A percentile compares a stretch with the other conserved stretches of the same genome.
Conservation (phyloP, 2,329 filamentous ascomycete species). For the Tympanopsis confertula region DNA sequence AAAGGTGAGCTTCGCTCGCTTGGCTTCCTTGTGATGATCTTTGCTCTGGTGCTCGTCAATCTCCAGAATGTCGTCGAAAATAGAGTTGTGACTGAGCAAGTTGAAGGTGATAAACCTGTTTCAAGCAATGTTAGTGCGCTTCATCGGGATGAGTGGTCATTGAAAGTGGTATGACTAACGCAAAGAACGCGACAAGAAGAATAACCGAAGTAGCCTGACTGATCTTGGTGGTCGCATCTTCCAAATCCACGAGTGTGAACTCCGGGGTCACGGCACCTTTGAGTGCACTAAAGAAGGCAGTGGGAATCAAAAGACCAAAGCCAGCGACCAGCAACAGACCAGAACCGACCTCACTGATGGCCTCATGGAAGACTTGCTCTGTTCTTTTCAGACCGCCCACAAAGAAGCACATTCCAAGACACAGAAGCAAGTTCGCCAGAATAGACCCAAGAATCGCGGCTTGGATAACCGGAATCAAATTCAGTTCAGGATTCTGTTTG, state of each 20-base stretch:
- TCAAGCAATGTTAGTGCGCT: not conserved
- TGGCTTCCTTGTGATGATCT: slow-evolving; percentile 42
- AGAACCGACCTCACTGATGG: slow-evolving; percentile 57
- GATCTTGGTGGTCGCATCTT: slow-evolving; percentile 38
- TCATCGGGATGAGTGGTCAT: not conserved
- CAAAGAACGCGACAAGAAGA: slow-evolving; percentile 44
- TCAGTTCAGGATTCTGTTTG: slow-evolving; percentile 11
- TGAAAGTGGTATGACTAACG: slow-evolving; percentile 34
- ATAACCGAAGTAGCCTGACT: slow-evolving; percentile 52
- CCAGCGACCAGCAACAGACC: slow-evolving; percentile 51
- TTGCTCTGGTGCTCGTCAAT: slow-evolving; percentile 37
- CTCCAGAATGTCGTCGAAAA: slow-evolving; percentile 45
- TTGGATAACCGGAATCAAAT: slow-evolving; percentile 47
- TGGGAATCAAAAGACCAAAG: slow-evolving; percentile 20
- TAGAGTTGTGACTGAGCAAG: slow-evolving; percentile 49
- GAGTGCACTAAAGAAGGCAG: slow-evolving; percentile 21
- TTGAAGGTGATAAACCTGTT: slow-evolving; percentile 32
- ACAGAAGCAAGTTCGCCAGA: slow-evolving; percentile 55
- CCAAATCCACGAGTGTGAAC: slow-evolving; percentile 22
- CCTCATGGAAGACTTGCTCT: slow-evolving; percentile 50
- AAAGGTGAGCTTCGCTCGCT: slow-evolving; percentile 53
- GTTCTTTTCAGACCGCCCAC: slow-evolving; percentile 48
- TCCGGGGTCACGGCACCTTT: slow-evolving; percentile 15
- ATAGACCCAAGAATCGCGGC: slow-evolving; percentile 61
- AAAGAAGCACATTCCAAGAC: slow-evolving; percentile 57